phyloP scores from a whole-genome alignment of 192 early-diverging fungal species.

The Physocladia obscura region DNA sequence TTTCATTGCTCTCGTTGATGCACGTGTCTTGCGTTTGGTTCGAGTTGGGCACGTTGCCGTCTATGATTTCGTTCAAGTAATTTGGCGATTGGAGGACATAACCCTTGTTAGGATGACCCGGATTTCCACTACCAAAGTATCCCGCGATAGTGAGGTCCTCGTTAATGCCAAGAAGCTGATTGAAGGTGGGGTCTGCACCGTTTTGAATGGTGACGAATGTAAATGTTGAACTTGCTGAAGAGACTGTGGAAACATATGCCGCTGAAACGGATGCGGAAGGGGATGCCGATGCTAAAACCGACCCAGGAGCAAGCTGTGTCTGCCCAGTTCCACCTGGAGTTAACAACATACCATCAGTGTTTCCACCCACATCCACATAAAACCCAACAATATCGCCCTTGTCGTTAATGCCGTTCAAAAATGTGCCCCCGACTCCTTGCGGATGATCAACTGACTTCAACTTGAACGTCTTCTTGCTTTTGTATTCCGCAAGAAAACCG shows the following conservation, averaged over 20 bases:
- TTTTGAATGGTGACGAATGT: slow-evolving; percentile 4
- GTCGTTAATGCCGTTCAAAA: slow-evolving; percentile 7
- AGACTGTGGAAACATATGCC: background rate
- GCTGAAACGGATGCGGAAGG: background rate
- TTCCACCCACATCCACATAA: slow-evolving; percentile 1
- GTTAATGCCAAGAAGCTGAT: slow-evolving; percentile 7
- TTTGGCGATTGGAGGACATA: background rate
- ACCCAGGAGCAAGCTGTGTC: background rate
- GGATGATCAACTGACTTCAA: background rate
- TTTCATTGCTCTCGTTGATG: background rate
- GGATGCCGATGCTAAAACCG: background rate
- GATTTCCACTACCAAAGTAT: slow-evolving; percentile 1
- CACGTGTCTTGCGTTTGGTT: background rate
- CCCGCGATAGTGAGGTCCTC: background rate
- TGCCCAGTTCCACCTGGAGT: background rate
- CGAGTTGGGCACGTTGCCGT: background rate
- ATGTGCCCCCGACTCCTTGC: background rate
- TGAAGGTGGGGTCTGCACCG: slow-evolving; percentile 1
- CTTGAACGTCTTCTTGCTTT: background rate
- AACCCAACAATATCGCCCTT: background rate
- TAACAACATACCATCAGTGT: background rate
- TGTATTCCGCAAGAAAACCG: background rate
- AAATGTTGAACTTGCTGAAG: background rate
- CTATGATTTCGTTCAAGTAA: background rate
- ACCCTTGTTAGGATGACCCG: background rate